Evolutionary conservation across 768 basidiomycete genomes (phyloP).

Genomic region (Trametes maxima): DNA sequence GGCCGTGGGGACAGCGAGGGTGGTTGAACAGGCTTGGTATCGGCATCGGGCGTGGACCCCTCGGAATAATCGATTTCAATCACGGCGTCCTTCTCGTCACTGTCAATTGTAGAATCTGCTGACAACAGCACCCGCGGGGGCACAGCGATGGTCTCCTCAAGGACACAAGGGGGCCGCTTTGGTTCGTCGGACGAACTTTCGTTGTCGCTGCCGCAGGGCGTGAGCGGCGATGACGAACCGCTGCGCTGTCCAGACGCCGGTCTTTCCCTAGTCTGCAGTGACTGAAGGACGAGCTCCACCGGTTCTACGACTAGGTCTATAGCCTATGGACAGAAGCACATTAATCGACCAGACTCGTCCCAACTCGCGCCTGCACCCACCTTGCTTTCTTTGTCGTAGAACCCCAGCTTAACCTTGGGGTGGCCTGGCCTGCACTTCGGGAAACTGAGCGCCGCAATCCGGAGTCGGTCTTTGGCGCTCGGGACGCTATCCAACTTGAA

Average conservation of each 20-base stretch:
- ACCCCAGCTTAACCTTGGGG: constrained; percentile 46
- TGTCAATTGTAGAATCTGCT: neutral
- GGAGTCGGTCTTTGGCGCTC: constrained; percentile 37
- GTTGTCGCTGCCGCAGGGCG: neutral
- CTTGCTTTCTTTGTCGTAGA: constrained; percentile 52
- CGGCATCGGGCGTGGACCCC: neutral
- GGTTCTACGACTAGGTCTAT: neutral
- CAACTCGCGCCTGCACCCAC: neutral
- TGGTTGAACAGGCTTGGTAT: too few species aligned
- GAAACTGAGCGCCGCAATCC: constrained; percentile 51
- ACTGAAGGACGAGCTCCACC: too few species aligned
- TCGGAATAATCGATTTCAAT: neutral
- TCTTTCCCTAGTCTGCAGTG: too few species aligned
- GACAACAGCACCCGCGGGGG: neutral
- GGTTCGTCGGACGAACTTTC: neutral
- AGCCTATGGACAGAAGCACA: neutral
- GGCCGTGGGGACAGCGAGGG: too few species aligned
- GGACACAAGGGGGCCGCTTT: neutral
- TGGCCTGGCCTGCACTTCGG: constrained; percentile 50
- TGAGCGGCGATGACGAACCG: neutral
- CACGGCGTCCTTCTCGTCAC: neutral
- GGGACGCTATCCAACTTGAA: neutral
- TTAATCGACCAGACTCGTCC: neutral
- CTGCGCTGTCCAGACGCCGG: too few species aligned
- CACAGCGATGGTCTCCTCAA: too few species aligned